Percentiles rank a stretch among this genome's conserved stretches.
phyloP scores from a whole-genome alignment of 495 filamentous ascomycete species.

The Saxophila tyrrhenica region DNA sequence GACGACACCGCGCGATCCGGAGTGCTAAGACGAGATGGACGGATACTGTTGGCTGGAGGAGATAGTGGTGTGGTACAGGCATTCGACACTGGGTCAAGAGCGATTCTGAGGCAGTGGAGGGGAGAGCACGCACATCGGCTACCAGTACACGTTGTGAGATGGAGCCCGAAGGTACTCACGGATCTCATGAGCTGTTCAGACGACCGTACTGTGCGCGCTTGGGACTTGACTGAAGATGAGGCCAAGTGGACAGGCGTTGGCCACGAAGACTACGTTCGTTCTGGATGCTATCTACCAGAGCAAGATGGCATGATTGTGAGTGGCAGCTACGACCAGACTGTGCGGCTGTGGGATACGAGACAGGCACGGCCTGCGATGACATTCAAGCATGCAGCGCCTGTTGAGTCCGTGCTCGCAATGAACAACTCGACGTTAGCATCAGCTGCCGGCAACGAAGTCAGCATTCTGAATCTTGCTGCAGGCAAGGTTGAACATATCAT shows the following conservation, averaged over 20 bases:
- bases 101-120: slow-evolving; percentile 91
- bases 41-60: slow-evolving; percentile 80
- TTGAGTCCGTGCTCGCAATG: slow-evolving; percentile 79
- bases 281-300: slow-evolving; percentile 74
- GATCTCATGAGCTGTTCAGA: slow-evolving; percentile 74
- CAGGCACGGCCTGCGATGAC: slow-evolving; percentile 62
- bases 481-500: slow-evolving; percentile 77
- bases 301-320: slow-evolving; percentile 65
- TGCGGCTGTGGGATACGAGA: slow-evolving; percentile 85
- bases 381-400: slow-evolving; percentile 79
- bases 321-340: slow-evolving; percentile 88
- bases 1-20: slow-evolving; percentile 78
- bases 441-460: slow-evolving; percentile 74
- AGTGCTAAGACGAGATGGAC: slow-evolving; percentile 76
- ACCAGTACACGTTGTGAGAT: slow-evolving; percentile 83
- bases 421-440: slow-evolving; percentile 78
- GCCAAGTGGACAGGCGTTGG: slow-evolving; percentile 71
- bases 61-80: slow-evolving; percentile 85
- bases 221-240: slow-evolving; percentile 77
- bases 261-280: slow-evolving; percentile 84
- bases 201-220: slow-evolving; percentile 81
- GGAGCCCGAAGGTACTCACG: slow-evolving; percentile 76
- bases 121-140: slow-evolving; percentile 62
- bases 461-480: slow-evolving; percentile 87
- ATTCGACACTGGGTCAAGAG: slow-evolving; percentile 78